A percentile compares a stretch with the other conserved stretches of the same genome.
Evolutionary conservation across 306 rosid genomes (phyloP).

Genomic region (Carpinus viminea): DNA sequence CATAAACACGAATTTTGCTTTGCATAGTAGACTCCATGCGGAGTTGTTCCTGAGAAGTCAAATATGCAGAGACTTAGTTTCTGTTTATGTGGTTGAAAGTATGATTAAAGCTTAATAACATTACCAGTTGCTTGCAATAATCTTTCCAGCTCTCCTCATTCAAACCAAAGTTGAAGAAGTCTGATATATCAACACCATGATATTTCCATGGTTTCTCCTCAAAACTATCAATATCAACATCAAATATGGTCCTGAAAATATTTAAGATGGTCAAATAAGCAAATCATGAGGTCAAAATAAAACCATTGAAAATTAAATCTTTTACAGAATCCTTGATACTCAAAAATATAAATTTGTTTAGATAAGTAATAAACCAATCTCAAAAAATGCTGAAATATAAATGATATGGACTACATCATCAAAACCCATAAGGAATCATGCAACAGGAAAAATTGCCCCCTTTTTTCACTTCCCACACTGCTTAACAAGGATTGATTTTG

Average conservation of each 20-base stretch:
- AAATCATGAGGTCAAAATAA: not conserved
- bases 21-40: conserved; percentile 99
- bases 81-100: conserved; percentile 15
- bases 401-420: not conserved
- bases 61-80: conserved; percentile 25
- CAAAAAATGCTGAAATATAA: conserved; percentile 1
- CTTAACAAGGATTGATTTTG: not conserved
- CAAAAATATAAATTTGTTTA: not conserved
- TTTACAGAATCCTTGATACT: not conserved
- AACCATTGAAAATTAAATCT: conserved; percentile 15
- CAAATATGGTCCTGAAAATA: conserved; percentile 87
- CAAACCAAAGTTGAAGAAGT: conserved; percentile 90
- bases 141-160: conserved; percentile 97
- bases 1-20: conserved; percentile 95
- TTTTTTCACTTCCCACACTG: not conserved
- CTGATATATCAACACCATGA: conserved; percentile 74
- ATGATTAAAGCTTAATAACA: conserved; percentile 11
- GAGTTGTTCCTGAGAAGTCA: conserved; percentile 75
- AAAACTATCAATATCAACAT: conserved; percentile 82
- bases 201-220: conserved; percentile 97
- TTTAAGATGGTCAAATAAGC: conserved; percentile 30
- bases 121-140: conserved; percentile 98
- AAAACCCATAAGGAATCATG: not conserved
- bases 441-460: not conserved
- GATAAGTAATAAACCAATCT: no score